phyloP scores from a whole-genome alignment of 495 filamentous ascomycete species.

The Aspergillus affinis region DNA sequence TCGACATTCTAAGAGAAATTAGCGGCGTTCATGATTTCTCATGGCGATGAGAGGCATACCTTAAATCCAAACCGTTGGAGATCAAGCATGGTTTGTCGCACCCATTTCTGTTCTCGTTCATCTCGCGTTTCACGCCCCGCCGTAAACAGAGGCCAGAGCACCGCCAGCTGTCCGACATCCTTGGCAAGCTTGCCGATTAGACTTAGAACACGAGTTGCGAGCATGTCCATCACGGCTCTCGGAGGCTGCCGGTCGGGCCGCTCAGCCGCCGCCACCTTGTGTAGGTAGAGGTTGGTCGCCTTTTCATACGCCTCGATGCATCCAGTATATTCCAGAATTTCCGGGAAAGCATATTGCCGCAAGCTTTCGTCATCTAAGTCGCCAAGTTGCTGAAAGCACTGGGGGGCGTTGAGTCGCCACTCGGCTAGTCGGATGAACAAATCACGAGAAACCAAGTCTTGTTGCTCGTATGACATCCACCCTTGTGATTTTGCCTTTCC shows the following conservation, averaged over 20 bases:
- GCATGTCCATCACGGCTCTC: slow-evolving; percentile 29
- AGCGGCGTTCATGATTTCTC: background rate
- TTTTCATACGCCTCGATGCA: slow-evolving; percentile 46
- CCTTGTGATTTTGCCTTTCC: slow-evolving; percentile 35
- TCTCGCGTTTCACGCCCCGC: slow-evolving; percentile 40
- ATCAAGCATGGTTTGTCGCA: slow-evolving; percentile 38
- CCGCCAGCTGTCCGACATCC: slow-evolving; percentile 37
- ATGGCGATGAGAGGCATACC: slow-evolving; percentile 14
- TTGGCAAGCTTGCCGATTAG: slow-evolving; percentile 38
- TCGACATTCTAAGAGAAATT: slow-evolving; percentile 32
- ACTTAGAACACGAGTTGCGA: slow-evolving; percentile 34
- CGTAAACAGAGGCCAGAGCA: slow-evolving; percentile 41
- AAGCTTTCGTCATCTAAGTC: slow-evolving; percentile 37
- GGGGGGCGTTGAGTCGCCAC: slow-evolving; percentile 37
- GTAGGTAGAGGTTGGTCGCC: slow-evolving; percentile 38
- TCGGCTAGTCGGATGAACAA: slow-evolving; percentile 32
- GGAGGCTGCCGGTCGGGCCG: slow-evolving; percentile 32
- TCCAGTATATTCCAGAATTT: slow-evolving; percentile 39
- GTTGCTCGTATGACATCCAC: slow-evolving; percentile 33
- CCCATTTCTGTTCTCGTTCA: slow-evolving; percentile 33
- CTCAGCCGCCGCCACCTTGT: slow-evolving; percentile 36
- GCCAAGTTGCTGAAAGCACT: slow-evolving; percentile 30
- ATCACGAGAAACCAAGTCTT: slow-evolving; percentile 35
- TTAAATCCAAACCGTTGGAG: slow-evolving; percentile 41
- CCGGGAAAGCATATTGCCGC: slow-evolving; percentile 28